Percentiles rank a stretch among this genome's conserved stretches.
Conservation (phyloP, 768 basidiomycete genomes). For the Neoboletus subvelutipes region DNA sequence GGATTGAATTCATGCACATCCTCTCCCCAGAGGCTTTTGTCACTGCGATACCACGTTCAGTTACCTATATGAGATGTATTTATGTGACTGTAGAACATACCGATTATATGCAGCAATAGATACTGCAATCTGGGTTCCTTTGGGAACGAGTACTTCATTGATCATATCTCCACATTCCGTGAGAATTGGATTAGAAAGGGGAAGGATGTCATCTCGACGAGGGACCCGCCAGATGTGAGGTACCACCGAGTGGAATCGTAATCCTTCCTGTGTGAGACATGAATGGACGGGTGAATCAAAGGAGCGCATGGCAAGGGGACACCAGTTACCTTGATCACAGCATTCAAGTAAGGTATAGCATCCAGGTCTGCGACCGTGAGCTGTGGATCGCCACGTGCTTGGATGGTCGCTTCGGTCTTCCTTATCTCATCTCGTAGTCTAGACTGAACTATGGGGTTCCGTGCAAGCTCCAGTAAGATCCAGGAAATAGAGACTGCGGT, state of each 20-base stretch:
- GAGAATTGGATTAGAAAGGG: slow-evolving; percentile 52
- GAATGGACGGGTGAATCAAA: not conserved
- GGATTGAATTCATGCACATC: slow-evolving; percentile 27
- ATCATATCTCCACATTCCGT: slow-evolving; percentile 45
- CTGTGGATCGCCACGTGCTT: not conserved
- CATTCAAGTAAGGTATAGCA: slow-evolving; percentile 45
- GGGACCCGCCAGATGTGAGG: slow-evolving; percentile 52
- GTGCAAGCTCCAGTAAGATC: slow-evolving; percentile 61
- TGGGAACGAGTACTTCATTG: slow-evolving; percentile 46
- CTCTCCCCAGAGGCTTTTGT: slow-evolving; percentile 27
- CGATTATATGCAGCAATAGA: slow-evolving; percentile 58
- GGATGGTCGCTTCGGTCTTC: not conserved
- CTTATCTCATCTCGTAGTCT: slow-evolving; percentile 45
- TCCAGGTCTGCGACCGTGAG: slow-evolving; percentile 41
- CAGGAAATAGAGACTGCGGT: slow-evolving; percentile 56
- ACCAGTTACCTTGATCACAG: slow-evolving; percentile 32
- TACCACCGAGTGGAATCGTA: slow-evolving; percentile 47
- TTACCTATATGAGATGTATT: not conserved
- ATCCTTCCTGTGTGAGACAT: slow-evolving; percentile 38
- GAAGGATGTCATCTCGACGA: slow-evolving; percentile 53
- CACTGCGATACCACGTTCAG: not conserved
- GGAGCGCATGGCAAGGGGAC: slow-evolving; percentile 18
- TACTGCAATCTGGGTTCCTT: slow-evolving; percentile 48
- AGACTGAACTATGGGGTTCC: slow-evolving; percentile 54
- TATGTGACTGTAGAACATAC: slow-evolving; percentile 27